A percentile compares a stretch with the other conserved stretches of the same genome.
Evolutionary conservation across 345 rosid genomes (phyloP).

Genomic region (Sisymbrium irio): DNA sequence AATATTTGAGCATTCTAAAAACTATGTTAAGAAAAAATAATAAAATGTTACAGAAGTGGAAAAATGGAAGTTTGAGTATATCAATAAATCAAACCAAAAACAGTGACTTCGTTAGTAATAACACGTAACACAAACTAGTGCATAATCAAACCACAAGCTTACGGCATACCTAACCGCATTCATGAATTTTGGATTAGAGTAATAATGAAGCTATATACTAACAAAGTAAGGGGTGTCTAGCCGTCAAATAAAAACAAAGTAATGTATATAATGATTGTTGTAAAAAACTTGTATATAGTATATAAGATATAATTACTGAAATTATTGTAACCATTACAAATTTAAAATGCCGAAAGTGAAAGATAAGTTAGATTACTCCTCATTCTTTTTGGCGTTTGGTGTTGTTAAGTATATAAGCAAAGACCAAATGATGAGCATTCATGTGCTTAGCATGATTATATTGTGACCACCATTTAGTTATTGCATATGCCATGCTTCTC

Average conservation of each 20-base stretch:
- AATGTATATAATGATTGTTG: neutral
- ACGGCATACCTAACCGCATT: neutral
- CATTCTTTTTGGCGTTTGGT: slow-evolving; percentile 22
- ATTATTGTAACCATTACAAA: neutral
- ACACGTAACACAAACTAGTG: neutral
- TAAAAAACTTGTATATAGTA: neutral
- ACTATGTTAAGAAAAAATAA: neutral
- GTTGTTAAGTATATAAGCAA: slow-evolving; percentile 28
- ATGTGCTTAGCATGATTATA: slow-evolving; percentile 35
- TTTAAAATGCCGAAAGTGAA: slow-evolving; percentile 22
- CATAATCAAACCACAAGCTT: neutral
- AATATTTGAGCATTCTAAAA: too few relatives aligned
- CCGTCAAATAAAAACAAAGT: neutral
- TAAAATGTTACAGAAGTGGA: neutral
- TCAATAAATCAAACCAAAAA: neutral
- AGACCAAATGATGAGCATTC: slow-evolving; percentile 38
- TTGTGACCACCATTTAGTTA: slow-evolving; percentile 22
- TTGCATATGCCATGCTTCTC: slow-evolving; percentile 28
- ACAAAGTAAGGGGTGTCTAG: slow-evolving; percentile 3
- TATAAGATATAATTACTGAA: neutral
- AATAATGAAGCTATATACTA: slow-evolving; percentile 6
- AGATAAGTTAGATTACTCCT: slow-evolving; percentile 13
- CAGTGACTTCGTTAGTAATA: neutral
- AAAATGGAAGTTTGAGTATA: neutral
- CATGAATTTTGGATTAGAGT: slow-evolving; percentile 7